Base-by-base conservation (phyloP, 2,329 filamentous ascomycete genomes). In the Onygenales sp. region DNA sequence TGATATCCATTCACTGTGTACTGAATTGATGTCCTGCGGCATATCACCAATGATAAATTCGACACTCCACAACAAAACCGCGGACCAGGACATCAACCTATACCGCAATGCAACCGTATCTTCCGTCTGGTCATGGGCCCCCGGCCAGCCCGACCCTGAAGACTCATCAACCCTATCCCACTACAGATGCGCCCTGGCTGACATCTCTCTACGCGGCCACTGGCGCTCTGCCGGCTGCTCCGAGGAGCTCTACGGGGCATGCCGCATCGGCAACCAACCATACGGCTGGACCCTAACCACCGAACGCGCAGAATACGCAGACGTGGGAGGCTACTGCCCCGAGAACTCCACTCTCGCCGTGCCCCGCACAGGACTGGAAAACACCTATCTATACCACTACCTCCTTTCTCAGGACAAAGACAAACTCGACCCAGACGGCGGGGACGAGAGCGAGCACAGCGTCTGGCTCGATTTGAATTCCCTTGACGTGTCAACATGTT, bases 381-480 rank as follows among this genome's bases (percentile, higher is more conserved):
- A 85, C 58, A 70, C 70, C 2, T 82, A 84, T 61, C 70, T 86
- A 0, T 70, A 77, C 52, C 63, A 68, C n/a, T 67, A 72, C 31
- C 35, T 71, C 61, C 53, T 70, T 57, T 54, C 67, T 57, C 59
- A 66, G 55, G 39, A 65, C 43, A 57, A 62, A 41, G 45, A 63
- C 57, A 56, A 62, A 43, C 13, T 64, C 45, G 54, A 66, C 58
- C 38, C 62, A 8, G 9, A 60, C 3, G 56, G 61, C 5, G 62
- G 70, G 6, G 54, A 64, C 5, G 57, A 59, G 5, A 17, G 42
- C n/a, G 56, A 57, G 35, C 61, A 57, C 5, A 70, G 73, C 7
- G 63, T 83, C 5, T 85, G 78, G 73, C 60, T 87, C 42, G 76
- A 85, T 59, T 76, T 85, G 57, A 86, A 86, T 58, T 78, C 77